phyloP scores from a whole-genome alignment of 2,329 filamentous ascomycete genomes.

The Calonectria pauciramosa region DNA sequence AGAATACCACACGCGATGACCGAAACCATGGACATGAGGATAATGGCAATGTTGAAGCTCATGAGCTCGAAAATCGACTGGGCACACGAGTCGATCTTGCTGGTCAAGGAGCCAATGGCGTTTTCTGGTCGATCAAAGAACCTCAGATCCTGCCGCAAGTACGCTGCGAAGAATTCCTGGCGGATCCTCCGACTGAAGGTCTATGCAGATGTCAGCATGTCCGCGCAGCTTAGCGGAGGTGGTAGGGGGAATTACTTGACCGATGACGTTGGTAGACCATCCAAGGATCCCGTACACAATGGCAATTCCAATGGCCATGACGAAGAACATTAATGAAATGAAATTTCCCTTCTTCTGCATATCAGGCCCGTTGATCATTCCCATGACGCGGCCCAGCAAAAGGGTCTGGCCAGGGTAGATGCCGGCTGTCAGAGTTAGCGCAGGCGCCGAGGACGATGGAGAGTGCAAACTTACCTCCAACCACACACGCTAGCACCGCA shows the following conservation, averaged over 20 bases:
- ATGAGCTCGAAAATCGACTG: slow-evolving; percentile 53
- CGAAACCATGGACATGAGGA: slow-evolving; percentile 51
- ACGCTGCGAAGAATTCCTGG: slow-evolving; percentile 14
- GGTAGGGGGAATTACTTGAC: slow-evolving; percentile 14
- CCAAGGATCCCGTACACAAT: slow-evolving; percentile 50
- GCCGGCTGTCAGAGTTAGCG: neutral
- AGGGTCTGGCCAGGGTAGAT: slow-evolving; percentile 24
- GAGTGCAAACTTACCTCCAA: neutral
- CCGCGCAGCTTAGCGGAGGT: neutral
- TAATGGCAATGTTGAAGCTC: slow-evolving; percentile 54
- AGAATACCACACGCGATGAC: slow-evolving; percentile 54
- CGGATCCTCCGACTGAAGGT: slow-evolving; percentile 3
- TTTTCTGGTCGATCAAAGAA: slow-evolving; percentile 23
- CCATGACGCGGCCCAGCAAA: slow-evolving; percentile 35
- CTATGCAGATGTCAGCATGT: neutral
- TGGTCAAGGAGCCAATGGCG: neutral
- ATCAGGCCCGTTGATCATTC: slow-evolving; percentile 34
- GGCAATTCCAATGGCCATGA: slow-evolving; percentile 56
- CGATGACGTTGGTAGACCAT: slow-evolving; percentile 28
- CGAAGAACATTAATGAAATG: slow-evolving; percentile 64
- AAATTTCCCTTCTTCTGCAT: slow-evolving; percentile 54
- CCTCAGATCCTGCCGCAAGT: slow-evolving; percentile 17
- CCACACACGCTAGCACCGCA: neutral
- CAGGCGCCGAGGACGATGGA: neutral
- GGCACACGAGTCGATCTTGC: slow-evolving; percentile 38